These are phyloP conservation scores for Sporothrix mexicana DNA, from an alignment of 2,329 filamentous ascomycete genomes.

Conservation along the genomic window DNA sequence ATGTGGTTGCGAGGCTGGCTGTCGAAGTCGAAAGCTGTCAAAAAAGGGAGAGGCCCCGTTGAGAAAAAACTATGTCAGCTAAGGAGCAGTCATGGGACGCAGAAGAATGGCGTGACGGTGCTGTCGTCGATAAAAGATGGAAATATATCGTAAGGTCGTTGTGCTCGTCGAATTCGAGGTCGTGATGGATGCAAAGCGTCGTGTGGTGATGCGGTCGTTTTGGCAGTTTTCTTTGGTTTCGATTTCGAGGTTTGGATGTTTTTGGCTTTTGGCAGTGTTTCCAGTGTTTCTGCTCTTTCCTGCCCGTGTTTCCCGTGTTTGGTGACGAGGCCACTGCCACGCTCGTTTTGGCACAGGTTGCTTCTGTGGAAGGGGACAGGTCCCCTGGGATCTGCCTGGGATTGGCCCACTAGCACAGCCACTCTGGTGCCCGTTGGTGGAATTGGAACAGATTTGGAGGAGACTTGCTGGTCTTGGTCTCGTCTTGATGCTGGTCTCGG, in stretches of 20 bases:
- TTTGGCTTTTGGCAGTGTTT: slow-evolving; percentile 21
- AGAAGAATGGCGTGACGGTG: background rate
- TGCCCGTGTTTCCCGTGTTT: slow-evolving; percentile 26
- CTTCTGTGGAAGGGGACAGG: background rate
- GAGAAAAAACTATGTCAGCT: slow-evolving; percentile 41
- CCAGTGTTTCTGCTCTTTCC: background rate
- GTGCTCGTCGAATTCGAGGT: background rate
- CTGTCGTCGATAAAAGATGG: background rate
- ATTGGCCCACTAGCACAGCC: slow-evolving; percentile 37
- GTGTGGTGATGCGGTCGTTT: slow-evolving; percentile 27
- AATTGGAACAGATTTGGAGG: slow-evolving; percentile 13
- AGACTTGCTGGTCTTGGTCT: no score
- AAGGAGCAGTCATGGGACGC: slow-evolving; percentile 34
- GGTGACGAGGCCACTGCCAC: slow-evolving; percentile 32
- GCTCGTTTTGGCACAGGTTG: slow-evolving; percentile 28
- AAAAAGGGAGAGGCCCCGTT: slow-evolving; percentile 43
- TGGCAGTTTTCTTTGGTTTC: slow-evolving; percentile 11
- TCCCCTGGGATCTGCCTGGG: slow-evolving; percentile 10
- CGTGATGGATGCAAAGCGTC: slow-evolving; percentile 22
- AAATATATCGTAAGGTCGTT: background rate
- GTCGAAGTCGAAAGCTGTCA: slow-evolving; percentile 31
- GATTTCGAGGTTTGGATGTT: slow-evolving; percentile 26
- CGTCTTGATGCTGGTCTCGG: background rate
- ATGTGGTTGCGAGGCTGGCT: slow-evolving; percentile 39
- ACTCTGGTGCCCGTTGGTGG: slow-evolving; percentile 30